Evolutionary conservation across 305 asterid species (phyloP), one percentile per base, ranked within the genome.

Genomic region (Rubia occidens): DNA sequence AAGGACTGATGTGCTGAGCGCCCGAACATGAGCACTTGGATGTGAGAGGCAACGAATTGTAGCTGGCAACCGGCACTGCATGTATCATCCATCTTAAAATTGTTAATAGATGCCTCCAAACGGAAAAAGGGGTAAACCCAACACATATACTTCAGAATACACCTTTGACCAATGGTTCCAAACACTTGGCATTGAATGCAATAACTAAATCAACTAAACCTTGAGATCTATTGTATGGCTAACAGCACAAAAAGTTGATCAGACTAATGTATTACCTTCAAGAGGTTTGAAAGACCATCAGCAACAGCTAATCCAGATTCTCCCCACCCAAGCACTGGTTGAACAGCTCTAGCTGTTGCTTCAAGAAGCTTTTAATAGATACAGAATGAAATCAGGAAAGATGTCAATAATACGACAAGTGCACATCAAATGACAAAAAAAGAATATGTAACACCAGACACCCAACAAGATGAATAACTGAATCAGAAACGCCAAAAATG

Each of bases 1-100:
- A 69, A 94, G 99, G 62, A 94, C 95, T 8, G 99, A 94, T 39
- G 79, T 89, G 85, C 99, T 94, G 20, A 94, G 96, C 17, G 97
- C 90, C 32, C 99, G 99, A 37, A 94, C 91, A 44, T 89, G 97
- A 71, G 99, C 99, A 55, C 99, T 94, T 8, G 91, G 91, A 74
- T 94, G 99, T 71, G 96, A 94, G 64, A 88, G 83, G 71, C 85
- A 82, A 10, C 89, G 89, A 66, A 88, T 90, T 4, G 95, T 88
- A 18, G 96, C 96, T 24, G 96, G 79, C 74, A 90, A 78, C 59
- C 97, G 97, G 76, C 97, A 90, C 95, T 90, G 88, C 75, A 74
- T 53, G 29, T n/a, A 47, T 37, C 58, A 56, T 29, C 29, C 43
- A 72, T 29, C 29, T 8, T 18, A 7, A 64, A 9, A 21, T 32